These are phyloP conservation scores for Phialemoniopsis sp. DNA, from an alignment of 2,329 filamentous ascomycete genomes.

Conservation along the genomic window DNA sequence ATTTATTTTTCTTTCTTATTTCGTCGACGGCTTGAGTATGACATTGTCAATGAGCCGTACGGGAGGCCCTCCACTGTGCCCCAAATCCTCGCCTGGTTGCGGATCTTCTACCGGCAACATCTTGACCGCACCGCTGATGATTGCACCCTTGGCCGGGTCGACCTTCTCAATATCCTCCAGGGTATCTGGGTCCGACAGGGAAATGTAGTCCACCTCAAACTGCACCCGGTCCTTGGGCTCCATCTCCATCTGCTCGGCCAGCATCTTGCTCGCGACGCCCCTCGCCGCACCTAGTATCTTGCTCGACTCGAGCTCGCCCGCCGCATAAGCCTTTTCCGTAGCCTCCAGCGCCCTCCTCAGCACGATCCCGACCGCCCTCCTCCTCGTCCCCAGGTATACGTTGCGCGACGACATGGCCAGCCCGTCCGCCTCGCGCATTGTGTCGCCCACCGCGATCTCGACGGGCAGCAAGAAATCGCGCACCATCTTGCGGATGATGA, in stretches of 20 bases:
- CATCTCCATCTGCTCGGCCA: constrained; percentile 59
- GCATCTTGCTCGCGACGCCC: constrained; percentile 48
- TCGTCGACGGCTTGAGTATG: constrained; percentile 49
- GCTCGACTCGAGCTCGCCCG: constrained; percentile 35
- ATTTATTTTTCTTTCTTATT: no score
- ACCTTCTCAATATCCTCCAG: constrained; percentile 74
- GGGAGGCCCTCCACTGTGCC: constrained; percentile 64
- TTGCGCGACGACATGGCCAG: constrained; percentile 91
- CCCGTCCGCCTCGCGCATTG: constrained; percentile 73
- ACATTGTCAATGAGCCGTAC: constrained; percentile 96
- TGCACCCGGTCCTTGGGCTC: constrained; percentile 56
- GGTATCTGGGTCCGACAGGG: constrained; percentile 78
- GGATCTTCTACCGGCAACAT: constrained; percentile 78
- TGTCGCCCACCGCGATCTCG: constrained; percentile 69
- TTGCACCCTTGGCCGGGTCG: constrained; percentile 67
- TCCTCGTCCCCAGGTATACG: constrained; percentile 78
- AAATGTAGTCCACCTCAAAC: constrained; percentile 90
- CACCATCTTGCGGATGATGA: constrained; percentile 83
- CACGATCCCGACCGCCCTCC: constrained; percentile 69
- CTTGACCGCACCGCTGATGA: constrained; percentile 86
- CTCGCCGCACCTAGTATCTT: constrained; percentile 68
- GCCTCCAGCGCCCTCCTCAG: constrained; percentile 65
- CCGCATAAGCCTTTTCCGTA: constrained; percentile 63
- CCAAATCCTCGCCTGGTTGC: constrained; percentile 68
- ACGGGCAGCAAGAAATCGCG: constrained; percentile 80